phyloP scores from a whole-genome alignment of 306 rosid genomes.

The Glycyrrhiza uralensis region DNA sequence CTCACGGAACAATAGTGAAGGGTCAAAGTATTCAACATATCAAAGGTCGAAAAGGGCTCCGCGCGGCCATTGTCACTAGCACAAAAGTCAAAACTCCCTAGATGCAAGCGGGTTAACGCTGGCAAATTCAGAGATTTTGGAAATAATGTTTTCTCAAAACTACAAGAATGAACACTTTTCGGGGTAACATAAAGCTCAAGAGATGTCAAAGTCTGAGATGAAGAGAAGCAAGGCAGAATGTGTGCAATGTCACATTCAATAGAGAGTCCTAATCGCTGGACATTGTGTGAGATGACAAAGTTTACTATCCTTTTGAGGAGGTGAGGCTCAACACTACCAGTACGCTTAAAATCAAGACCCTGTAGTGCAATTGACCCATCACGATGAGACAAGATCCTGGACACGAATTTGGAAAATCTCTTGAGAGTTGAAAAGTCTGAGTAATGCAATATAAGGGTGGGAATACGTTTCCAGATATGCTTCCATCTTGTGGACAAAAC shows the following conservation, averaged over 20 bases:
- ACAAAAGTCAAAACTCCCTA: background rate
- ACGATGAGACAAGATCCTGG: background rate
- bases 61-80: background rate
- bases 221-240: background rate
- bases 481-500: background rate
- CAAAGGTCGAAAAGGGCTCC: background rate
- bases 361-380: background rate
- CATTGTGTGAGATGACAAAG: slow-evolving; percentile 2
- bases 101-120: background rate
- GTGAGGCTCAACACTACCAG: background rate
- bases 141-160: background rate
- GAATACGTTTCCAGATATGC: background rate
- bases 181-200: background rate
- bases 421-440: background rate
- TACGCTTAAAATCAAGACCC: background rate
- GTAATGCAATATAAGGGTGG: background rate
- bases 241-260: background rate
- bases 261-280: background rate
- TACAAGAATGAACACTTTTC: too few species aligned
- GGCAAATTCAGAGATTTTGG: background rate
- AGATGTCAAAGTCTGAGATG: slow-evolving; percentile 10
- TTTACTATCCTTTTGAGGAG: background rate
- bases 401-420: slow-evolving; percentile 8
- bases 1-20: background rate
- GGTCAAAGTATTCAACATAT: background rate